Percentiles rank a stretch among this genome's conserved stretches.
Conservation (phyloP, 257 asterid species). For the Catharanthus roseus region DNA sequence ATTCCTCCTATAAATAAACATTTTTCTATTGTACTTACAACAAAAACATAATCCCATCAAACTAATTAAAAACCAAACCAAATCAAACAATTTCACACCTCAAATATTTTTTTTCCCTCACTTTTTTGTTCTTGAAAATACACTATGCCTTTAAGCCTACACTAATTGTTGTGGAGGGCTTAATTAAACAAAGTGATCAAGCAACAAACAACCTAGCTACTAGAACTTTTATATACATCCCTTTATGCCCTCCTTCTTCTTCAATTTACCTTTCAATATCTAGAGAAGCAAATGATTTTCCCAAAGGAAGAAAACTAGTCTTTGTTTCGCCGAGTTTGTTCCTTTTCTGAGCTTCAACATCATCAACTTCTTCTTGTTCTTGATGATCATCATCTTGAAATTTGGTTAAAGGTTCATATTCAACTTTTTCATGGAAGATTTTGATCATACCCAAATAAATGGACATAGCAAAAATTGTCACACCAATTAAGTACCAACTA, state of each 20-base stretch:
- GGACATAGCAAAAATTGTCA: conserved; percentile 30
- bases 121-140: neutral
- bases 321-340: neutral
- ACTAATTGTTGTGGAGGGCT: conserved; percentile 21
- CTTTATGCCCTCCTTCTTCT: neutral
- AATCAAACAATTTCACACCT: conserved; percentile 26
- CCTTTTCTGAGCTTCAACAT: conserved; percentile 6
- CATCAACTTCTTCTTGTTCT: too few relatives aligned
- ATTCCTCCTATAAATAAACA: neutral
- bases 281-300: neutral
- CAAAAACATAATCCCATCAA: conserved; percentile 6
- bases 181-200: conserved; percentile 12
- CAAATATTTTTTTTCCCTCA: neutral
- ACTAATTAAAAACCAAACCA: too few relatives aligned
- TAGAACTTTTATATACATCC: conserved; percentile 6
- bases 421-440: conserved; percentile 34
- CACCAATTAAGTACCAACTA: conserved; percentile 48
- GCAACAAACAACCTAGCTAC: neutral
- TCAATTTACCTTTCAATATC: conserved; percentile 40
- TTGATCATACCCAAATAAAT: conserved; percentile 35
- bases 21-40: conserved; percentile 12
- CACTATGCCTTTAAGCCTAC: conserved; percentile 23
- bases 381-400: neutral
- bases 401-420: conserved; percentile 22
- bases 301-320: neutral